Evolutionary conservation across 2,329 filamentous ascomycete species (phyloP).

Genomic region (Lachnellula arida): DNA sequence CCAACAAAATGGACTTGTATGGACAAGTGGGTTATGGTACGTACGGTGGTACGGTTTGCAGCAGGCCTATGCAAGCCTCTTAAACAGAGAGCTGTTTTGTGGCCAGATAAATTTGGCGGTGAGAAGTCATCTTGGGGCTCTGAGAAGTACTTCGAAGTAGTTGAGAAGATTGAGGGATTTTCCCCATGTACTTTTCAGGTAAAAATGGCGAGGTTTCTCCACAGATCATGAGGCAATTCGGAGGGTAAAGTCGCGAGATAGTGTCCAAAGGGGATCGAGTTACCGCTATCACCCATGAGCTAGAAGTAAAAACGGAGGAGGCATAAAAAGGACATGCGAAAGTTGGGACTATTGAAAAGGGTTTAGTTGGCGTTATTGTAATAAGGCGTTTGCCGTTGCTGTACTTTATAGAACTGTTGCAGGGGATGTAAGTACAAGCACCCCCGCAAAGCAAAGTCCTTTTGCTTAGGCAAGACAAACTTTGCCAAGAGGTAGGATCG

Average conservation of each 20-base stretch:
- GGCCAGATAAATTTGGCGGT: constrained; percentile 13
- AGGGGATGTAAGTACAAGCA: too few species aligned
- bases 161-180: neutral
- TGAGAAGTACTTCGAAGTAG: too few species aligned
- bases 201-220: constrained; percentile 16
- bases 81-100: neutral
- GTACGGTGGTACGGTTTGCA: neutral
- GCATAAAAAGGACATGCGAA: neutral
- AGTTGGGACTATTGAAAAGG: too few species aligned
- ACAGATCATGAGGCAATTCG: constrained; percentile 6
- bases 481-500: too few species aligned
- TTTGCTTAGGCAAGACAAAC: too few species aligned
- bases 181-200: neutral
- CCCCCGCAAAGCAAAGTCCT: too few species aligned
- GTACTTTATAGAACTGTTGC: too few species aligned
- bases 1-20: too few species aligned
- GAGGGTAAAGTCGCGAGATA: constrained; percentile 5
- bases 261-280: constrained; percentile 8
- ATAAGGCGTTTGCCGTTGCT: too few species aligned
- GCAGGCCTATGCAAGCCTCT: neutral
- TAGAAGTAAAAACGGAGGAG: neutral
- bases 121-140: constrained; percentile 6
- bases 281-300: constrained; percentile 12
- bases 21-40: neutral
- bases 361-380: too few species aligned